Evolutionary conservation across 768 basidiomycete species (phyloP).

Genomic region (Naganishia randhawae): DNA sequence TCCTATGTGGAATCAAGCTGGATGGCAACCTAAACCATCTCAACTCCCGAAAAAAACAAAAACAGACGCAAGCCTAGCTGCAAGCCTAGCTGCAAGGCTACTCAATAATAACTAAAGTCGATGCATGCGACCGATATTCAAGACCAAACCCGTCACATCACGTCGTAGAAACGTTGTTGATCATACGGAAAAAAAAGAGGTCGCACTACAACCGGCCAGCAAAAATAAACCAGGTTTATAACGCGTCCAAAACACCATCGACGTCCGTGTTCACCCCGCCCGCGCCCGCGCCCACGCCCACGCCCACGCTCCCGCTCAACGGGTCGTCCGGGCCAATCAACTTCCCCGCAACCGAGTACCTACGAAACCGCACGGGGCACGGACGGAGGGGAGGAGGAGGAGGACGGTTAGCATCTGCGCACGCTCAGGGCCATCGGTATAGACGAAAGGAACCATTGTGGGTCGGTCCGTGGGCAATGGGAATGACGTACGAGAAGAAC

Average conservation of each 20-base stretch:
- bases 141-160: too few species aligned
- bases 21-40: too few species aligned
- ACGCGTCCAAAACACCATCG: not conserved
- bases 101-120: too few species aligned
- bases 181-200: too few species aligned
- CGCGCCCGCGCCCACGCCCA: slow-evolving; percentile 5
- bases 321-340: slow-evolving; percentile 29
- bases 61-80: too few species aligned
- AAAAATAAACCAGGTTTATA: slow-evolving; percentile 35
- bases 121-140: too few species aligned
- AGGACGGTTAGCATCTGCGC: not conserved
- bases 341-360: slow-evolving; percentile 30
- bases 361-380: not conserved
- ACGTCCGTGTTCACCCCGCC: slow-evolving; percentile 16
- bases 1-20: not conserved
- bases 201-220: too few species aligned
- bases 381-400: too few species aligned
- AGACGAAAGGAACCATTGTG: not conserved
- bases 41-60: too few species aligned
- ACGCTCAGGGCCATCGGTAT: not conserved
- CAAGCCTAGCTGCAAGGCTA: too few species aligned
- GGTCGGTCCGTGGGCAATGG: too few species aligned
- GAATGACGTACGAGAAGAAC: slow-evolving; percentile 57
- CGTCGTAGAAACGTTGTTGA: too few species aligned
- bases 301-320: slow-evolving; percentile 13